These are phyloP conservation scores for Polygonum maritimum DNA, from an alignment of 148 eudicot species.

Conservation along the genomic window DNA sequence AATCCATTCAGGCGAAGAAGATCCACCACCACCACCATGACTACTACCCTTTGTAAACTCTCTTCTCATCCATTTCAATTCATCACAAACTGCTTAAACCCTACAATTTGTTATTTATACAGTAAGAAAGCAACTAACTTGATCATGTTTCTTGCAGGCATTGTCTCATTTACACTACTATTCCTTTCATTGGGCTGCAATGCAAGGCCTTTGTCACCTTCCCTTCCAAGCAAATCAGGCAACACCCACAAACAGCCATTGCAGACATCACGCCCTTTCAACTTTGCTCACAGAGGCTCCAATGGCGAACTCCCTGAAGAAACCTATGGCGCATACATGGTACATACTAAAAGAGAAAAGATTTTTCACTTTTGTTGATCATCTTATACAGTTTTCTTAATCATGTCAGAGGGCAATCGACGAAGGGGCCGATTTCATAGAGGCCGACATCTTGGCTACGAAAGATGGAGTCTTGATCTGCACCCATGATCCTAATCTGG, in stretches of 20 bases:
- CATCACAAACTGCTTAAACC: background rate
- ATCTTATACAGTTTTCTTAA: background rate
- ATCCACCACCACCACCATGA: background rate
- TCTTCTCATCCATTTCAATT: background rate
- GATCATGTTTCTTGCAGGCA: background rate
- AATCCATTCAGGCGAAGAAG: background rate
- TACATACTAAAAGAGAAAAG: conserved; percentile 9
- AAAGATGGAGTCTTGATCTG: conserved; percentile 81
- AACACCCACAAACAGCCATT: conserved; percentile 46
- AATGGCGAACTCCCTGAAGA: conserved; percentile 98
- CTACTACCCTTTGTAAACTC: background rate
- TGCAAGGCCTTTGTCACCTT: conserved; percentile 64
- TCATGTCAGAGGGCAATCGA: conserved; percentile 76
- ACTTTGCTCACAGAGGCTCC: conserved; percentile 89
- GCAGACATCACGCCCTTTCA: conserved; percentile 78
- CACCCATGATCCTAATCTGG: conserved; percentile 72
- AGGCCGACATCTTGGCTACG: conserved; percentile 65
- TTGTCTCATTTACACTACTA: background rate
- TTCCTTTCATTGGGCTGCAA: conserved; percentile 24
- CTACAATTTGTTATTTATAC: background rate
- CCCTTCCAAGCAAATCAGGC: conserved; percentile 52
- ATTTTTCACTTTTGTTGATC: background rate
- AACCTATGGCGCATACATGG: conserved; percentile 77
- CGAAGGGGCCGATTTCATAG: conserved; percentile 93
- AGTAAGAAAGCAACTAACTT: too few species aligned